Base-by-base conservation (phyloP, 352 stramenopile genomes). In the Globisporangium takayamanum region DNA sequence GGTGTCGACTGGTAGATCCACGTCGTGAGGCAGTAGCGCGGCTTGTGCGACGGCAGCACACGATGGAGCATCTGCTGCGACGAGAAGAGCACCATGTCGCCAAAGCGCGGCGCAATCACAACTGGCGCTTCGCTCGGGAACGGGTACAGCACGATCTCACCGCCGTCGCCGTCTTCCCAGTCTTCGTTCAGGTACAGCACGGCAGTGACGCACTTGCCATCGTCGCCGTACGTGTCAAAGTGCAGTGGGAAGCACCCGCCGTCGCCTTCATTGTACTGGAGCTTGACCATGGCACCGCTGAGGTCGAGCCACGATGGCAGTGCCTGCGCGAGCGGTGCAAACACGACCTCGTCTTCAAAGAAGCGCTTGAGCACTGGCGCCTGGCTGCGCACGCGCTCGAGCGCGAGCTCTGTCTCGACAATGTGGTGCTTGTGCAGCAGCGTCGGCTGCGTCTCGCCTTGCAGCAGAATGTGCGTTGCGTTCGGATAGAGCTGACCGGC, bases 181-280 rank as follows among this genome's bases (percentile, higher is more conserved):
- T 73, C 20, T 2, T 89, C 80, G 59, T 94, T 95, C 52, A 96
- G 68, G 63, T 95, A 96, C 15, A 95, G 57, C 50, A 96, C 78
- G 4, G 78, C 83, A 1, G 84, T 95, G 55, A 96, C 60, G 53
- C 79, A 88, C 67, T 93, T 94, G 66, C 80, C 80, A 48, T 91
- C 80, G 63, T 88, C 76, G 1, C 84, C 85, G 54, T 89, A 91
- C 39, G 84, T 83, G 64, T 96, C 87, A 47, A 90, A 94, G 55
- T 96, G 87, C 68, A 89, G 73, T 0, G 87, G 87, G 56, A 96
- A 96, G 63, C 84, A 94, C 2, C 83, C 87, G 16, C 84, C 83
- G 53, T 61, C 53, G 51, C 87, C 87, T 52, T 83, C 68, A 53
- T 90, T 96, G 54, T 81, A 75, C 63, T 96, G 87, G 12, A 94